Conservation (phyloP, 1,139 yeast species). For the Kodamaea suecica region DNA sequence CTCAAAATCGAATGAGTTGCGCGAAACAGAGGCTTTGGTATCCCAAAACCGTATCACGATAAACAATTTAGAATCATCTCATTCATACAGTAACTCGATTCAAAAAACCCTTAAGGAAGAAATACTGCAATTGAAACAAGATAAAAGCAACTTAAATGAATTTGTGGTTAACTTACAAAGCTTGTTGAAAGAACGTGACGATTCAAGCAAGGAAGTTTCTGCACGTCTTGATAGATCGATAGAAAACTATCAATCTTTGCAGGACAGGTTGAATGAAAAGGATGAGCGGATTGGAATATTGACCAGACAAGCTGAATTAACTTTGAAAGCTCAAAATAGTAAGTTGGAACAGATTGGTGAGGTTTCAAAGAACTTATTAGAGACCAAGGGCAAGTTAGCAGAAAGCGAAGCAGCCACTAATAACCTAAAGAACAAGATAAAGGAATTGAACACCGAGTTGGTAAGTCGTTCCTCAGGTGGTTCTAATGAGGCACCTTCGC, state of each 20-base stretch:
- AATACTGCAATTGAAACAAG: constrained; percentile 51
- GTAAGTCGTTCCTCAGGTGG: constrained; percentile 3
- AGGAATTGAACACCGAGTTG: constrained; percentile 11
- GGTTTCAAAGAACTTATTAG: constrained; percentile 40
- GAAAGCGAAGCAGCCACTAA: constrained; percentile 30
- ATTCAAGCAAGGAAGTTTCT: constrained; percentile 49
- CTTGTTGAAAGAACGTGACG: constrained; percentile 61
- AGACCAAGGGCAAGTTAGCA: constrained; percentile 37
- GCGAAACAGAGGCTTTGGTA: constrained; percentile 52
- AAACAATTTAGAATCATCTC: constrained; percentile 55
- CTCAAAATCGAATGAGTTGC: constrained; percentile 55
- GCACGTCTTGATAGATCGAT: constrained; percentile 50
- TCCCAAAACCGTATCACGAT: constrained; percentile 46
- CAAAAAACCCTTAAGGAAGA: constrained; percentile 57
- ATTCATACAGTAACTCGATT: constrained; percentile 45
- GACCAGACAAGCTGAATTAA: constrained; percentile 52
- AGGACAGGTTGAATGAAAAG: constrained; percentile 49
- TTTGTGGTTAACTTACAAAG: constrained; percentile 62
- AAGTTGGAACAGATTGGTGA: constrained; percentile 63
- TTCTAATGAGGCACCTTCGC: constrained; percentile 11
- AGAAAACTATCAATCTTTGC: constrained; percentile 50
- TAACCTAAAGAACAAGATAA: constrained; percentile 25
- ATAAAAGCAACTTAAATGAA: constrained; percentile 57
- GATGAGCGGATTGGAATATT: constrained; percentile 47
- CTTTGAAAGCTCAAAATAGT: constrained; percentile 60